Evolutionary conservation across 2,329 filamentous ascomycete genomes (phyloP), one percentile per base, ranked within the genome.

Genomic region (Fusarium luffae): DNA sequence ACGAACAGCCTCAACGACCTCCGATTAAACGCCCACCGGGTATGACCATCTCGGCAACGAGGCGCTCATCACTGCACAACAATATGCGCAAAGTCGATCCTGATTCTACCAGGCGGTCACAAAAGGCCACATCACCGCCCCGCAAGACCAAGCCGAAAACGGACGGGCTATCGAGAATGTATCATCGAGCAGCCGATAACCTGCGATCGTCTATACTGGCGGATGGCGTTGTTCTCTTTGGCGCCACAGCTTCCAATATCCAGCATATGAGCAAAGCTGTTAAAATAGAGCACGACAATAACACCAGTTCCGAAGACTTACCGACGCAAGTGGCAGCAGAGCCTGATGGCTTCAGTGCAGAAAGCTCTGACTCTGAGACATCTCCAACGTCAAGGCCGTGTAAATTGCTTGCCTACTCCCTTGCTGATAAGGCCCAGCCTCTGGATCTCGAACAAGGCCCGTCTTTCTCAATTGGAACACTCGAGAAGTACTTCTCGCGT

Each of bases 171-270:
- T 71, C 72, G 4, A 71, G 59, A 5, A 72, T 78, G 67, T 77
- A 71, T 32, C 69, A 74, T 7, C 69, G 72, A 5, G 77, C 77
- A 9, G 73, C 77, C 13, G 73, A 77, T 5, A 73, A 77, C 0
- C 51, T 79, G 7, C 76, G 77, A 19, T 68, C 72, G 19, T 74
- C 77, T 0, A 78, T 77, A 0, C 62, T 77, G 12, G 77, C 77
- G 1, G 77, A 79, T 27, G 77, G 77, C 1, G 77, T 77, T 7
- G 75, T 76, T 9, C 54, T 79, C 14, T 76, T 77, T 23, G 77
- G 76, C 4, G 74, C 77, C 6, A 75, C 77, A 3, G 68, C 77
- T 3, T 63, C 64, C 23, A 68, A 44, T 5, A 40, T 62, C n/a
- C 70, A 60, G 5, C 61, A 71, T 11, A 47, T 56, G 18, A 58